phyloP scores from a whole-genome alignment of 1,284 basidiomycete species.

The Pseudozyma tsukubaensis region DNA sequence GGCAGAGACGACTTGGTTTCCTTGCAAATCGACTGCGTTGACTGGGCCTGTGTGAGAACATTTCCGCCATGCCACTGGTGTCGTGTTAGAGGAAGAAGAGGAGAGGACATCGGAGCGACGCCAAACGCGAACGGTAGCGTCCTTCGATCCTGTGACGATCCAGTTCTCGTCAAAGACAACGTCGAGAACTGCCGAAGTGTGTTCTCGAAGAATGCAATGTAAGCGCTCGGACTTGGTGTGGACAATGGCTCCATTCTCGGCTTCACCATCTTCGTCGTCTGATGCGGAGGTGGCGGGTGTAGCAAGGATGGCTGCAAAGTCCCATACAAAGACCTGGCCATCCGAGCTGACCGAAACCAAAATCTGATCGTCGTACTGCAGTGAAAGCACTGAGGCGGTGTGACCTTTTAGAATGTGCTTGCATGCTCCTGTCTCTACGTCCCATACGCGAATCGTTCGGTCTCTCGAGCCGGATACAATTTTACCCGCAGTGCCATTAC shows the following conservation, averaged over 20 bases:
- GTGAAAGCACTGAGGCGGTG: constrained; percentile 50
- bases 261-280: constrained; percentile 2
- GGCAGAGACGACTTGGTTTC: constrained; percentile 45
- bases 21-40: constrained; percentile 46
- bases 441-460: constrained; percentile 57
- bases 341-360: constrained; percentile 58
- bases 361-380: constrained; percentile 58
- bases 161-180: constrained; percentile 47
- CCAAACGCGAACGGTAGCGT: constrained; percentile 58
- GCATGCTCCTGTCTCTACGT: constrained; percentile 46
- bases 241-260: constrained; percentile 16
- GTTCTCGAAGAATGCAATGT: constrained; percentile 35
- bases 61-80: constrained; percentile 19
- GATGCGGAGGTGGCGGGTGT: background rate
- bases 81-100: background rate
- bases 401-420: constrained; percentile 53
- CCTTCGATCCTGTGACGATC: constrained; percentile 57
- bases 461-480: constrained; percentile 58
- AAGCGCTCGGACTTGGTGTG: constrained; percentile 24
- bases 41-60: constrained; percentile 44
- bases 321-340: constrained; percentile 53
- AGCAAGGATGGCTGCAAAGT: constrained; percentile 41
- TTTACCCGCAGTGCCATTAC: constrained; percentile 40
- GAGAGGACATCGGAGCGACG: constrained; percentile 22
- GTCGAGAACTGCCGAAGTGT: constrained; percentile 48